These are phyloP conservation scores for Sporisorium scitamineum DNA, from an alignment of 1,284 basidiomycete genomes.

Conservation along the genomic window DNA sequence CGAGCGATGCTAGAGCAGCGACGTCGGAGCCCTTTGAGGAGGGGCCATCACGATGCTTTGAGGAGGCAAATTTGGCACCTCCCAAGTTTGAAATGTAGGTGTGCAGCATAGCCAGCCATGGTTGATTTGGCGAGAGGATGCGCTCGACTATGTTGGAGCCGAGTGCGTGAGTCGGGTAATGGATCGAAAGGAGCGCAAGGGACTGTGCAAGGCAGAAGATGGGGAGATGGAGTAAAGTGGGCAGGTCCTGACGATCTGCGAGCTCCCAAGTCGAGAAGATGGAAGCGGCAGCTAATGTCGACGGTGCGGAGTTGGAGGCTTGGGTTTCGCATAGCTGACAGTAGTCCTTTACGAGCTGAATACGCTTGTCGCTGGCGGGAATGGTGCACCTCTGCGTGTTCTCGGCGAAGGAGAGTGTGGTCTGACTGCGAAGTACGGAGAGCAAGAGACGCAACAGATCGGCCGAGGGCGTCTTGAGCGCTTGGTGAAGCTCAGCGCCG, in stretches of 20 bases:
- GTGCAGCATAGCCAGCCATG: conserved; percentile 54
- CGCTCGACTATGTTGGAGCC: conserved; percentile 55
- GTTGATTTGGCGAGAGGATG: conserved; percentile 47
- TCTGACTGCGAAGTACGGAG: conserved; percentile 42
- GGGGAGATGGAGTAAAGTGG: conserved; percentile 49
- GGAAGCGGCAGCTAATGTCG: conserved; percentile 28
- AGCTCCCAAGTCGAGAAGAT: conserved; percentile 51
- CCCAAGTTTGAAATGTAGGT: conserved; percentile 48
- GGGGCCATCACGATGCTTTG: conserved; percentile 28
- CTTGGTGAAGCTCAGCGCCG: conserved; percentile 34
- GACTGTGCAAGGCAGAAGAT: conserved; percentile 62
- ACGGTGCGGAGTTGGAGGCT: conserved; percentile 28
- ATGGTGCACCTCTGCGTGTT: conserved; percentile 39
- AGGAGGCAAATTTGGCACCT: conserved; percentile 25
- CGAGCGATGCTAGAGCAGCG: conserved; percentile 46
- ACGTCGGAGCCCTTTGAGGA: conserved; percentile 40
- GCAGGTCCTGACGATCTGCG: conserved; percentile 43
- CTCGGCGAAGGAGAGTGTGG: conserved; percentile 38
- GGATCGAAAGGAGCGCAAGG: conserved; percentile 56
- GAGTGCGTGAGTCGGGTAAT: conserved; percentile 59
- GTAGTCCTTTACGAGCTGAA: conserved; percentile 44
- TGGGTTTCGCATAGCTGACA: conserved; percentile 46
- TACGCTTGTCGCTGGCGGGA: conserved; percentile 41
- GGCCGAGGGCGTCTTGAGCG: conserved; percentile 46
- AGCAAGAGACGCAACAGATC: conserved; percentile 40